Evolutionary conservation across 2,329 filamentous ascomycete genomes (phyloP), one percentile per base, ranked within the genome.

Genomic region (Diplodia scrobiculata): DNA sequence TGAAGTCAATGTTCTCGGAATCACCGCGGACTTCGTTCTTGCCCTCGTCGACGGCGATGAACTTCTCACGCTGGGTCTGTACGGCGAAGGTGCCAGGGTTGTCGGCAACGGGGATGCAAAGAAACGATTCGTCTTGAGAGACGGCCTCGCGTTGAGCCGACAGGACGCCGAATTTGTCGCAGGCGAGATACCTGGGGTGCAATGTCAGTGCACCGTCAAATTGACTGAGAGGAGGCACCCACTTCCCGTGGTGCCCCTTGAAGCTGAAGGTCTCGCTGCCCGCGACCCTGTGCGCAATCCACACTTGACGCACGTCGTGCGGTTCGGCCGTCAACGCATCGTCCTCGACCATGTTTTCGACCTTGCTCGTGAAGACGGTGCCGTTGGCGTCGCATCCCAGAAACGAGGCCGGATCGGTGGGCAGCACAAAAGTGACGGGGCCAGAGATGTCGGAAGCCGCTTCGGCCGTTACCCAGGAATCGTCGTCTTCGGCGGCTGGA

Each of bases 241-340:
- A 93, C 89, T 86, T 89, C 69, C 92, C 93, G 78, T 97, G 91
- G 72, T 94, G 90, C 0, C 92, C 91, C 79, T 97, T 97, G 77
- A 99, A 91, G 67, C 90, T 90, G 71, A 91, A 89, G 38, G 85
- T 84, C 69, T 96, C 91, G 1, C 90, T 94, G 3, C 94, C 94
- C 0, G 89, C 86, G 13, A 97, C 89, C 70, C 85, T 86, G 71
- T 90, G 96, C 68, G 91, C 92, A 70, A 98, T 87, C 91, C 94
- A 99, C 17, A 99, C 95, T 80, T 97, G 93, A 68, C 94, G 84
- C 68, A 98, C 93, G 76, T 98, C 93, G 77, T 97, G 93, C 59
- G 95, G 95, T 79, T 99, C 95, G 9, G 94, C 92, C 5, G 88
- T 97, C n/a, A 84, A 77, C 2, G 91, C 86, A 74, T 96, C 90